A percentile compares a stretch with the other conserved stretches of the same genome.
phyloP scores from a whole-genome alignment of 1,284 basidiomycete species.

The Termitomyces sp. region DNA sequence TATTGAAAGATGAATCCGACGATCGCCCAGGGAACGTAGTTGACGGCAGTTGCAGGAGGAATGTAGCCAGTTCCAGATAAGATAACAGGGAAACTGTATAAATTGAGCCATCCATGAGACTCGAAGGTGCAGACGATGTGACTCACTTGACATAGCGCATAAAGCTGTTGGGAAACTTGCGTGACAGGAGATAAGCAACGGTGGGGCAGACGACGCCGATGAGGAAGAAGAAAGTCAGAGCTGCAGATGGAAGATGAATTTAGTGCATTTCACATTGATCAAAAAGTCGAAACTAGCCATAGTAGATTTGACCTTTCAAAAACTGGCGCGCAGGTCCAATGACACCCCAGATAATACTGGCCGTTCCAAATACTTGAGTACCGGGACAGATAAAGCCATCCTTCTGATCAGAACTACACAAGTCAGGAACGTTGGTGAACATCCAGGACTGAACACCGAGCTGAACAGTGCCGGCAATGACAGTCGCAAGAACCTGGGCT shows the following conservation, averaged over 20 bases:
- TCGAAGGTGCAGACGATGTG: not conserved
- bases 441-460: slow-evolving; percentile 67
- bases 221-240: slow-evolving; percentile 49
- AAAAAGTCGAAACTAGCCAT: slow-evolving; percentile 24
- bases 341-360: slow-evolving; percentile 49
- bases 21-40: slow-evolving; percentile 56
- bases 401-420: slow-evolving; percentile 43
- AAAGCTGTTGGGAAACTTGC: slow-evolving; percentile 39
- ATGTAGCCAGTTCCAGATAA: slow-evolving; percentile 52
- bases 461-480: slow-evolving; percentile 60
- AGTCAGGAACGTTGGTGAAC: slow-evolving; percentile 54
- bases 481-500: slow-evolving; percentile 55
- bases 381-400: slow-evolving; percentile 42
- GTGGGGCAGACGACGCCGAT: slow-evolving; percentile 44
- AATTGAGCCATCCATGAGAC: slow-evolving; percentile 1
- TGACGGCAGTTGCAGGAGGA: slow-evolving; percentile 51
- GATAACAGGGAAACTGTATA: slow-evolving; percentile 45
- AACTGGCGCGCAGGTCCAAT: slow-evolving; percentile 52
- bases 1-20: slow-evolving; percentile 67
- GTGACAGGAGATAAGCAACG: slow-evolving; percentile 31
- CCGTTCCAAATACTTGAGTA: slow-evolving; percentile 41
- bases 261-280: not conserved
- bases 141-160: slow-evolving; percentile 43
- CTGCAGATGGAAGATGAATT: slow-evolving; percentile 16
- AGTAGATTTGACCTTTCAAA: slow-evolving; percentile 43